phyloP scores from a whole-genome alignment of 2,329 filamentous ascomycete species.

The Alternaria tenuissima region DNA sequence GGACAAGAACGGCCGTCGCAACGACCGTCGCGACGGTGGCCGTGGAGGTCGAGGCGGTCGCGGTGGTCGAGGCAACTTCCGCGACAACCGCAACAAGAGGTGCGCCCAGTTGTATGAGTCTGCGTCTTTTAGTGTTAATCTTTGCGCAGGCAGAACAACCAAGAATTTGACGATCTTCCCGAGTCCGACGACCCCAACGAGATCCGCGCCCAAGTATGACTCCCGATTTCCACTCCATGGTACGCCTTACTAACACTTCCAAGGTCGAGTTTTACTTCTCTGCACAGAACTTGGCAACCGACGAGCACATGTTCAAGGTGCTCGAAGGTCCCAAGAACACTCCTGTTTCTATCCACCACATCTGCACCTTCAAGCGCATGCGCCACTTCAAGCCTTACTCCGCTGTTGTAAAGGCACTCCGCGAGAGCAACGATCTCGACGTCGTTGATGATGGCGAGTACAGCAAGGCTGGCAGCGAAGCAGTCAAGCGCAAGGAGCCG shows the following conservation, averaged over 20 bases:
- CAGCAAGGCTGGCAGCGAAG: slow-evolving; percentile 49
- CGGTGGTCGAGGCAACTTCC: slow-evolving; percentile 29
- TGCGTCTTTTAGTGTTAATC: slow-evolving; percentile 11
- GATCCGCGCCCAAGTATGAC: slow-evolving; percentile 81
- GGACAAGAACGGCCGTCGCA: slow-evolving; percentile 22
- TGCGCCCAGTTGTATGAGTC: slow-evolving; percentile 1
- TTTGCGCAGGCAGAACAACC: slow-evolving; percentile 33
- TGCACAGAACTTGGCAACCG: slow-evolving; percentile 85
- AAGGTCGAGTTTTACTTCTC: slow-evolving; percentile 97
- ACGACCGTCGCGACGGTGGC: slow-evolving; percentile 15
- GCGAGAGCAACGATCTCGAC: slow-evolving; percentile 76
- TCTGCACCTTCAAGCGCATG: slow-evolving; percentile 95
- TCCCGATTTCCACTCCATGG: not conserved
- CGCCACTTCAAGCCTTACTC: slow-evolving; percentile 88
- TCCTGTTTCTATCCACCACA: slow-evolving; percentile 77
- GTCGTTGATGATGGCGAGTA: slow-evolving; percentile 77
- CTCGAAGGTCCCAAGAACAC: slow-evolving; percentile 83
- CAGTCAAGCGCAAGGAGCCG: slow-evolving; percentile 75
- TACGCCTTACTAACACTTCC: slow-evolving; percentile 24
- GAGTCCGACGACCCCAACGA: slow-evolving; percentile 79
- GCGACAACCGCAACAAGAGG: slow-evolving; percentile 28
- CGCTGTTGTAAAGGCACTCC: slow-evolving; percentile 82
- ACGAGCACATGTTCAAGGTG: slow-evolving; percentile 84
- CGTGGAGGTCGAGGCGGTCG: slow-evolving; percentile 25
- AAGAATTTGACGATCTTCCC: slow-evolving; percentile 59